Conservation (phyloP, 1,284 basidiomycete species). For the Heterobasidion parviporum region DNA sequence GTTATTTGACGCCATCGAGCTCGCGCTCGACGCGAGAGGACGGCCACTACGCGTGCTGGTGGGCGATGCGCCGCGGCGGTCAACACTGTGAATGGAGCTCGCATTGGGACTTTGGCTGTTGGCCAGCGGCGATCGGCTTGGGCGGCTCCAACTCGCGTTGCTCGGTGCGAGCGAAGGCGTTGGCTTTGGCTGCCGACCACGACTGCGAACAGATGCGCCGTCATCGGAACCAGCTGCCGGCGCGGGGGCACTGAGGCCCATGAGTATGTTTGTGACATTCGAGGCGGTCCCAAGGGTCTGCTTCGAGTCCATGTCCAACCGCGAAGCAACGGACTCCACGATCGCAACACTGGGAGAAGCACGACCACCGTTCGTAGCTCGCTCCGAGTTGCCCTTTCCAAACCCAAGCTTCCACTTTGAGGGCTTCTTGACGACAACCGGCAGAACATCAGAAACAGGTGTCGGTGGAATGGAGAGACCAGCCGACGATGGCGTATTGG, state of each 20-base stretch:
- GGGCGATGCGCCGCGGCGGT: conserved; percentile 21
- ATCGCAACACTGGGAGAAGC: conserved; percentile 36
- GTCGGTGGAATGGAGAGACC: conserved; percentile 2
- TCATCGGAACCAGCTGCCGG: conserved; percentile 13
- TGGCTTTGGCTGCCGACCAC: conserved; percentile 16
- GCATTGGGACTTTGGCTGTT: neutral
- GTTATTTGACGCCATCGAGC: conserved; percentile 53
- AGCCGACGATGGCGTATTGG: conserved; percentile 11
- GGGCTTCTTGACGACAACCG: conserved; percentile 55
- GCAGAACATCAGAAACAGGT: conserved; percentile 4
- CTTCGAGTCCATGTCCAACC: conserved; percentile 12
- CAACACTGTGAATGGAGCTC: neutral
- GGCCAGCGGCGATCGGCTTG: neutral
- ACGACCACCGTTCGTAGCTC: conserved; percentile 17
- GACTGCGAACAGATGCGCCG: neutral
- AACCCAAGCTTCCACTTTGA: conserved; percentile 76
- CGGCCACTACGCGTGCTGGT: conserved; percentile 47
- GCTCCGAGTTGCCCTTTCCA: conserved; percentile 39
- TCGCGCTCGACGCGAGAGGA: conserved; percentile 44
- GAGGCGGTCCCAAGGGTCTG: conserved; percentile 51
- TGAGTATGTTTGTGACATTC: conserved; percentile 64
- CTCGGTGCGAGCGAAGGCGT: neutral
- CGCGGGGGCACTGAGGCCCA: conserved; percentile 47
- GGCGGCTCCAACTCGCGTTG: neutral
- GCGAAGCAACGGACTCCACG: conserved; percentile 7